These are phyloP conservation scores for Cutaneotrichosporon sp. DNA, from an alignment of 1,284 basidiomycete genomes.

Conservation along the genomic window DNA sequence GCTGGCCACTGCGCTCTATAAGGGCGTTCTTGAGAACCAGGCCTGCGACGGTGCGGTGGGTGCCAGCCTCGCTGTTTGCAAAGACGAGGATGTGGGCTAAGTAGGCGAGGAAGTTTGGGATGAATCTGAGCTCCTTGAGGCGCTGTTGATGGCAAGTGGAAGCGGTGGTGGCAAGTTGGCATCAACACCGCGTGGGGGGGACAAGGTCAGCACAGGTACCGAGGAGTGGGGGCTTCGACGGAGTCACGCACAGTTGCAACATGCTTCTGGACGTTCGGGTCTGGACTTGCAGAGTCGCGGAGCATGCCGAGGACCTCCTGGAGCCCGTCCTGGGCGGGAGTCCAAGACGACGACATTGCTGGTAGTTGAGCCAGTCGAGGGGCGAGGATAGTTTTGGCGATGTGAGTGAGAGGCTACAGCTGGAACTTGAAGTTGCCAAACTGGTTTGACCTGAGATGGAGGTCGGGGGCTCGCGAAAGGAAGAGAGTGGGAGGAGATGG, in stretches of 20 bases:
- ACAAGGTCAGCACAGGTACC: conserved; percentile 2
- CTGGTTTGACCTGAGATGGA: neutral
- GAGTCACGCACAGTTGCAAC: conserved; percentile 1
- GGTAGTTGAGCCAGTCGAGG: neutral
- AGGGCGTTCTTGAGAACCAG: conserved; percentile 94
- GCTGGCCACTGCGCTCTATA: conserved; percentile 28
- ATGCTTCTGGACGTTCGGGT: conserved; percentile 51
- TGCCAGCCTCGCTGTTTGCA: conserved; percentile 68
- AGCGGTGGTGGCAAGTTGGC: neutral
- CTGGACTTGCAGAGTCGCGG: conserved; percentile 53
- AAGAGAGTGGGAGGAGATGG: neutral
- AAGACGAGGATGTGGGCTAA: conserved; percentile 88
- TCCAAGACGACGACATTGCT: conserved; percentile 6
- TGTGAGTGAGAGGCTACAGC: neutral
- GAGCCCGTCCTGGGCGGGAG: conserved; percentile 41
- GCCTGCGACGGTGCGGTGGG: conserved; percentile 91
- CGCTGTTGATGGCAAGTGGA: conserved; percentile 60
- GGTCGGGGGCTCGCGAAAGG: neutral
- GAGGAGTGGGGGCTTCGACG: neutral
- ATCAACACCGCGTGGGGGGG: neutral
- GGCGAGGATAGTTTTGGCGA: neutral
- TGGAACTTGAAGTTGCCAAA: neutral
- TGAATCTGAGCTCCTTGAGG: conserved; percentile 82
- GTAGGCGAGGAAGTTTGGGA: conserved; percentile 95
- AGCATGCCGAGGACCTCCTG: conserved; percentile 54